phyloP scores from a whole-genome alignment of 306 rosid species.

The Cicer pinnatifidum region DNA sequence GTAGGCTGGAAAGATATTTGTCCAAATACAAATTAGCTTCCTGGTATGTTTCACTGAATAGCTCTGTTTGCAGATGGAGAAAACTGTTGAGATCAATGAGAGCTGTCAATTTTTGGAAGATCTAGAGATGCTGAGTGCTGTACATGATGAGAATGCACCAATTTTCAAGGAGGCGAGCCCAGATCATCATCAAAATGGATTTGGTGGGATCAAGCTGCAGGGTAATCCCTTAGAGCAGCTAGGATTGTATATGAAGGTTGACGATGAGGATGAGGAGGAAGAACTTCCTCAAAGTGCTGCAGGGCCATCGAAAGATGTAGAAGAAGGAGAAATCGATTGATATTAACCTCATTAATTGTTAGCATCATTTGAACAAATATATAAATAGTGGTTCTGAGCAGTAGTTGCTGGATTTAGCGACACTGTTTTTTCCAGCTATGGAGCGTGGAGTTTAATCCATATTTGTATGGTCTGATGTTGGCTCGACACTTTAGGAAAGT shows the following conservation, averaged over 20 bases:
- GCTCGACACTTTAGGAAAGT: slow-evolving; percentile 25
- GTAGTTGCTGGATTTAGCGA: slow-evolving; percentile 22
- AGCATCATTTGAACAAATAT: slow-evolving; percentile 8
- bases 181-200: slow-evolving; percentile 58
- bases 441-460: slow-evolving; percentile 7
- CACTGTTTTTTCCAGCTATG: slow-evolving; percentile 30
- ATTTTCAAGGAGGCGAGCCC: slow-evolving; percentile 63
- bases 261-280: slow-evolving; percentile 84
- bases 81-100: slow-evolving; percentile 86
- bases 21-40: slow-evolving; percentile 23
- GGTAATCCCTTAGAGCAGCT: slow-evolving; percentile 80
- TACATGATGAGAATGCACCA: slow-evolving; percentile 52
- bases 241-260: slow-evolving; percentile 81
- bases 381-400: slow-evolving; percentile 37
- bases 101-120: slow-evolving; percentile 79
- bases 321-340: slow-evolving; percentile 83
- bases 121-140: slow-evolving; percentile 78
- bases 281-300: slow-evolving; percentile 49
- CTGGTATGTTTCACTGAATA: slow-evolving; percentile 34
- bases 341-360: not conserved
- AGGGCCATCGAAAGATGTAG: slow-evolving; percentile 64
- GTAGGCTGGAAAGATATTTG: slow-evolving; percentile 45
- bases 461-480: slow-evolving; percentile 22
- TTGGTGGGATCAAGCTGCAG: slow-evolving; percentile 70
- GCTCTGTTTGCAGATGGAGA: slow-evolving; percentile 71